A percentile compares a stretch with the other conserved stretches of the same genome.
phyloP scores from a whole-genome alignment of 1,139 yeast genomes.

The Petasospora fabianii region DNA sequence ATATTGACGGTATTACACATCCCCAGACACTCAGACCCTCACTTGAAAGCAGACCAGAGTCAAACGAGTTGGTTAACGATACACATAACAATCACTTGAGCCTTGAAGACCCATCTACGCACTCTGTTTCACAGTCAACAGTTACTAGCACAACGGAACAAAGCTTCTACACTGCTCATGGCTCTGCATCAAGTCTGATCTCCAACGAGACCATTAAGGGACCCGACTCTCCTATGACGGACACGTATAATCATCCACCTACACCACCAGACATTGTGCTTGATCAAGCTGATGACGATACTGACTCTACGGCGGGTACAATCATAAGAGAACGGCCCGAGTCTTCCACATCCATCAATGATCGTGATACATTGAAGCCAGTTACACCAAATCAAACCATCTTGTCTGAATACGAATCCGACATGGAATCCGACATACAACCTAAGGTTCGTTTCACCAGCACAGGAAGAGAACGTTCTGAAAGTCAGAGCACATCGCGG shows the following conservation, averaged over 20 bases:
- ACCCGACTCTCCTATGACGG: too few species aligned
- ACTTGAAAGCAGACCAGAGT: too few species aligned
- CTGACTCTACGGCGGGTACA: too few species aligned
- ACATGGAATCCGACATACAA: neutral
- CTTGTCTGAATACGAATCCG: neutral
- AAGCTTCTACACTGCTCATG: constrained; percentile 10
- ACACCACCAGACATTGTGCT: neutral
- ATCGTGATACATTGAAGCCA: neutral
- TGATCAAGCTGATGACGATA: neutral
- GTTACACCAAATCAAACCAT: neutral
- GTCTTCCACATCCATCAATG: too few species aligned
- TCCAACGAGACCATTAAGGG: constrained; percentile 1
- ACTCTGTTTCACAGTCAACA: neutral
- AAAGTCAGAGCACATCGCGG: neutral
- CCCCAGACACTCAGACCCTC: too few species aligned
- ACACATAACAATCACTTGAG: too few species aligned
- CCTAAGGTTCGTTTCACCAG: neutral
- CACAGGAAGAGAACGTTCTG: neutral
- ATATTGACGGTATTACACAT: too few species aligned
- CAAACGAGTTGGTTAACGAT: too few species aligned
- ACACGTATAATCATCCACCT: too few species aligned
- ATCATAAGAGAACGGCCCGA: neutral
- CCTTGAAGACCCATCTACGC: neutral
- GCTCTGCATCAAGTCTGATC: neutral
- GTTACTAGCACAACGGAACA: constrained; percentile 1